Evolutionary conservation across 805 yeast species (phyloP), one percentile per base, ranked within the genome.

Genomic region (Metschnikowia picachoensis): DNA sequence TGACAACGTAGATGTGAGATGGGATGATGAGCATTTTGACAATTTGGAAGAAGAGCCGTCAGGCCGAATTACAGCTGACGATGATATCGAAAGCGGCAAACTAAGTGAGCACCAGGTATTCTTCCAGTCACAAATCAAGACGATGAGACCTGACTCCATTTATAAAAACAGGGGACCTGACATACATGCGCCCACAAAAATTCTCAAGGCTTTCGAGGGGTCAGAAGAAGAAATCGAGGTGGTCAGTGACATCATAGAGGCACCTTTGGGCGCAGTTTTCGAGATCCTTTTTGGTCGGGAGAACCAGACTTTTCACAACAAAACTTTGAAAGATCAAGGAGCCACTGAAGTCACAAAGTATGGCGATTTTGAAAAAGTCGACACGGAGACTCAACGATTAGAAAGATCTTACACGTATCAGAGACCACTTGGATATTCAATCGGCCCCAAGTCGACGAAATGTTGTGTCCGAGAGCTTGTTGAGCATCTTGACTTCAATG

Each of bases 401-500:
- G 66, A 68, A 46, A 69, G 95, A 56, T 64, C 66, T 8, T 86
- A 79, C 52, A 61, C 73, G 0, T 86, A 83, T 58, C 71, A 70
- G 1, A 82, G 85, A 55, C 91, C 92, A 1, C 66, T 86, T 36
- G 70, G 75, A 41, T 82, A 79, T 2, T 76, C 87, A 0, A 80
- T 87, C 45, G 94, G 92, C 0, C 94, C 94, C 7, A 85, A 83
- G 54, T 85, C 85, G 54, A 85, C 95, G 0, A 67, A 66, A 47
- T 85, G 92, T 67, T 61, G 71, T 14, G 82, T 86, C 39, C 70
- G 73, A 4, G 95, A 87, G 57, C 72, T 72, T 2, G 58, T 85
- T 14, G 79, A 80, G 29, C 69, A 74, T 36, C 68, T 60, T 44
- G 82, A 85, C 56, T 69, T 77, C 15, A 69, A 75, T 7, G 66